phyloP scores from a whole-genome alignment of 192 early-diverging fungal genomes.

The Rhizophagus clarus region DNA sequence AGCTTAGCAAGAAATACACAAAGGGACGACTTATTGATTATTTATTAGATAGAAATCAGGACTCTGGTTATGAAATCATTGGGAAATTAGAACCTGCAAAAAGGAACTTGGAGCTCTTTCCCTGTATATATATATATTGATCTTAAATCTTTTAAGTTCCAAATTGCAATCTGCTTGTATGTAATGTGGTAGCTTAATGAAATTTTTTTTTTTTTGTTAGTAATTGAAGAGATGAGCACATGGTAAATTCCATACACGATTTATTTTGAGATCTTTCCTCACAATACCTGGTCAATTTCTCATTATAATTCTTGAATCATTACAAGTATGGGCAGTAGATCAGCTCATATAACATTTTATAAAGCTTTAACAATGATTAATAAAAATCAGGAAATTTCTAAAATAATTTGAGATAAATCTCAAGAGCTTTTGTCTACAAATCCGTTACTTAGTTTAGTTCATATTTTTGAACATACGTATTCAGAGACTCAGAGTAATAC shows the following conservation, averaged over 20 bases:
- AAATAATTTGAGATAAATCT: neutral
- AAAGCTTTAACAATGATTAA: too few species aligned
- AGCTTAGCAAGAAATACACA: too few species aligned
- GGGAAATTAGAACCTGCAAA: neutral
- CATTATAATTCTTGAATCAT: too few species aligned
- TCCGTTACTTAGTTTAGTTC: too few species aligned
- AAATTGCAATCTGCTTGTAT: neutral
- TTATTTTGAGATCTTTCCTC: neutral
- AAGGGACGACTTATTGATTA: neutral
- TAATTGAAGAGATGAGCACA: neutral
- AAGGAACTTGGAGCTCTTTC: neutral
- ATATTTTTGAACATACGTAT: too few species aligned
- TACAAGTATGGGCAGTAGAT: too few species aligned
- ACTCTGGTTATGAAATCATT: neutral
- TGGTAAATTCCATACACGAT: neutral
- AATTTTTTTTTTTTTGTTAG: conserved; percentile 3
- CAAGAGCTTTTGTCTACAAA: neutral
- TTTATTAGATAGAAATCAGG: neutral
- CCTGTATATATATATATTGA: neutral
- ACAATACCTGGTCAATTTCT: too few species aligned
- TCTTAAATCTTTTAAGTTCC: neutral
- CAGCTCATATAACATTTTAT: too few species aligned
- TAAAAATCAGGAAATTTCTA: too few species aligned
- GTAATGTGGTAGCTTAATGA: neutral
- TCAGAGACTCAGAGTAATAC: too few species aligned